These are phyloP conservation scores for Aspergillus sclerotialis DNA, from an alignment of 2,329 filamentous ascomycete species.

Conservation along the genomic window DNA sequence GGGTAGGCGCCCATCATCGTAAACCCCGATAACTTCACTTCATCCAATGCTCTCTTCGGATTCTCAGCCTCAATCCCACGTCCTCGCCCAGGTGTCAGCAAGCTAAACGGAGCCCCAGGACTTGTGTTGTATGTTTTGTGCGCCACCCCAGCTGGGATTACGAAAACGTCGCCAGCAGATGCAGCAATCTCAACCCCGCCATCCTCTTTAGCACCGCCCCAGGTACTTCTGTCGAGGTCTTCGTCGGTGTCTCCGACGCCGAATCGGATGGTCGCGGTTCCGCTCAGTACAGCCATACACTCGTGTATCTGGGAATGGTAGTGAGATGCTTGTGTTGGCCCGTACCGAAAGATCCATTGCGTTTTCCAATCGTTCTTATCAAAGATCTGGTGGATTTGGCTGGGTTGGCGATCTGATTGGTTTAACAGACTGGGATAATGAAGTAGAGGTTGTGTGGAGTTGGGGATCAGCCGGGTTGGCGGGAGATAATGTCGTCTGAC, in stretches of 20 bases:
- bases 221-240: conserved; percentile 7
- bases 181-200: conserved; percentile 46
- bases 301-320: conserved; percentile 54
- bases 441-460: conserved; percentile 47
- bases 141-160: conserved; percentile 50
- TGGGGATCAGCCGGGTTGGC: conserved; percentile 43
- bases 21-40: conserved; percentile 38
- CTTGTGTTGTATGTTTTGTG: conserved; percentile 47
- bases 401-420: conserved; percentile 29
- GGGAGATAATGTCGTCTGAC: conserved; percentile 24
- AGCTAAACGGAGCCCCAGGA: conserved; percentile 30
- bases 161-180: conserved; percentile 50
- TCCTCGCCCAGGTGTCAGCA: conserved; percentile 41
- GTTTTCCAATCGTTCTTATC: conserved; percentile 45
- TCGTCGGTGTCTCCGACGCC: conserved; percentile 44
- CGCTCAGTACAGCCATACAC: conserved; percentile 51
- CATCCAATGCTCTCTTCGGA: conserved; percentile 26
- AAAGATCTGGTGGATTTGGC: conserved; percentile 45
- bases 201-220: conserved; percentile 27
- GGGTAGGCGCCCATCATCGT: conserved; percentile 56
- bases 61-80: conserved; percentile 29
- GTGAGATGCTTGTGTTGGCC: conserved; percentile 48
- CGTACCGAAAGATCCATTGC: conserved; percentile 54
- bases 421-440: conserved; percentile 44
- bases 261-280: conserved; percentile 48